phyloP scores from a whole-genome alignment of 352 stramenopile genomes.

The Phytophthora foliorum region DNA sequence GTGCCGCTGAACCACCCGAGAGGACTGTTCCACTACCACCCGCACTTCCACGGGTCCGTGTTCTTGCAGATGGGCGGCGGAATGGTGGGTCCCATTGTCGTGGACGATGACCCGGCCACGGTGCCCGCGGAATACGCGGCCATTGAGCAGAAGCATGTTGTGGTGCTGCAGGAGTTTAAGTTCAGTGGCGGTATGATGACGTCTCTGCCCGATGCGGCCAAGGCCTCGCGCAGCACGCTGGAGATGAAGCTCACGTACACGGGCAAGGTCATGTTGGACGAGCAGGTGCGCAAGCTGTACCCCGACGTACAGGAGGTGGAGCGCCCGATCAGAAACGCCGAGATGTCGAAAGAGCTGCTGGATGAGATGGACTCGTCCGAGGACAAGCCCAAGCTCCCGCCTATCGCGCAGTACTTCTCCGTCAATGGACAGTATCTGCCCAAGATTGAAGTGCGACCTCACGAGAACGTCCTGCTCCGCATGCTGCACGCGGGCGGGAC shows the following conservation, averaged over 20 bases:
- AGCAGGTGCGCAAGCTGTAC: conserved; percentile 49
- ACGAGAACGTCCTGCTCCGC: conserved; percentile 68
- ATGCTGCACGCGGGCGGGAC: conserved; percentile 71
- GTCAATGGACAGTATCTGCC: conserved; percentile 81
- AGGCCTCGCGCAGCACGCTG: conserved; percentile 61
- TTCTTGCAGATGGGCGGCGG: conserved; percentile 81
- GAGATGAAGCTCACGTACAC: conserved; percentile 62
- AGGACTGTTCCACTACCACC: conserved; percentile 88
- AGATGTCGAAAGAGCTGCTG: conserved; percentile 40
- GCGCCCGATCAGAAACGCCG: conserved; percentile 32
- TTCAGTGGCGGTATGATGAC: conserved; percentile 67
- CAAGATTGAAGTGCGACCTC: conserved; percentile 59
- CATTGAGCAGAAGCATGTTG: conserved; percentile 54
- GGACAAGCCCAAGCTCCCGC: conserved; percentile 33
- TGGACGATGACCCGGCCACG: conserved; percentile 64
- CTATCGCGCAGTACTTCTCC: conserved; percentile 66
- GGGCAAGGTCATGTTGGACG: conserved; percentile 47
- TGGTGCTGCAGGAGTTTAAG: conserved; percentile 72
- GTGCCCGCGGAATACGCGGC: conserved; percentile 53
- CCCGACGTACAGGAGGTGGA: conserved; percentile 50
- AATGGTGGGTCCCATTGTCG: conserved; percentile 72
- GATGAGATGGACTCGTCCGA: conserved; percentile 35
- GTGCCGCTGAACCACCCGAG: conserved; percentile 72
- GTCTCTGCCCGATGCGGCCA: conserved; percentile 56
- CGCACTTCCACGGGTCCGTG: conserved; percentile 82